These are phyloP conservation scores for Davidsoniella virescens DNA, from an alignment of 2,329 filamentous ascomycete species.

Conservation along the genomic window DNA sequence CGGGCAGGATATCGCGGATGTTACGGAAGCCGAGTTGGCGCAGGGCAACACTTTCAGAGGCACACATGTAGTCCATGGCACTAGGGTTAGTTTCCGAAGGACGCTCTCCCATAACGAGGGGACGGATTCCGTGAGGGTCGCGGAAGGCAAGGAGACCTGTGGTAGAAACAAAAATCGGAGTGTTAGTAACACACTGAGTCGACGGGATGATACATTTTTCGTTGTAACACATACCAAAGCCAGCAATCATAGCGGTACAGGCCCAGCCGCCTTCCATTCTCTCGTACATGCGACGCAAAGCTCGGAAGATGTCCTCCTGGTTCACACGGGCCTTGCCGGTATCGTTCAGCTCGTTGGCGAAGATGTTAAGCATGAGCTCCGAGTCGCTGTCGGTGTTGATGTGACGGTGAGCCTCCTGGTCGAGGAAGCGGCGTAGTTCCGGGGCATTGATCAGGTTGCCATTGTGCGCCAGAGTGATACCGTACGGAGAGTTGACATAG, in stretches of 20 bases:
- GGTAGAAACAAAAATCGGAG: background rate
- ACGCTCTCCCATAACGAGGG: conserved; percentile 62
- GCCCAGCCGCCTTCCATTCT: conserved; percentile 62
- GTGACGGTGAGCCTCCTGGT: conserved; percentile 65
- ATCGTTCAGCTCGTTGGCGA: conserved; percentile 65
- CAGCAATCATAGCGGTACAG: conserved; percentile 67
- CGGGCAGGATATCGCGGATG: conserved; percentile 63
- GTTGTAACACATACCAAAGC: conserved; percentile 40
- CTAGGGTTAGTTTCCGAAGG: conserved; percentile 44
- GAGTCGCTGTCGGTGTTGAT: conserved; percentile 85
- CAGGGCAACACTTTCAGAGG: conserved; percentile 74
- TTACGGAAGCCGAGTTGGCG: conserved; percentile 64
- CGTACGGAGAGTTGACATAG: conserved; percentile 72
- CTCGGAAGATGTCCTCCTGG: conserved; percentile 58
- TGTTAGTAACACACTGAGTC: conserved; percentile 28
- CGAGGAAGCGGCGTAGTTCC: conserved; percentile 54
- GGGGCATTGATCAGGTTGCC: conserved; percentile 71
- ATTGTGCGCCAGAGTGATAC: conserved; percentile 69
- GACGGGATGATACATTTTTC: background rate
- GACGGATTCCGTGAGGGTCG: conserved; percentile 53
- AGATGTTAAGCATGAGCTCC: conserved; percentile 73
- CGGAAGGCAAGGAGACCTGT: conserved; percentile 7
- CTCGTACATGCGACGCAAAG: conserved; percentile 55
- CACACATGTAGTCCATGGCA: conserved; percentile 74
- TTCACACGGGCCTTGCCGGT: conserved; percentile 71